A percentile compares a stretch with the other conserved stretches of the same genome.
These are phyloP conservation scores for Boletus sp. DNA, from an alignment of 768 basidiomycete genomes.

Conservation along the genomic window DNA sequence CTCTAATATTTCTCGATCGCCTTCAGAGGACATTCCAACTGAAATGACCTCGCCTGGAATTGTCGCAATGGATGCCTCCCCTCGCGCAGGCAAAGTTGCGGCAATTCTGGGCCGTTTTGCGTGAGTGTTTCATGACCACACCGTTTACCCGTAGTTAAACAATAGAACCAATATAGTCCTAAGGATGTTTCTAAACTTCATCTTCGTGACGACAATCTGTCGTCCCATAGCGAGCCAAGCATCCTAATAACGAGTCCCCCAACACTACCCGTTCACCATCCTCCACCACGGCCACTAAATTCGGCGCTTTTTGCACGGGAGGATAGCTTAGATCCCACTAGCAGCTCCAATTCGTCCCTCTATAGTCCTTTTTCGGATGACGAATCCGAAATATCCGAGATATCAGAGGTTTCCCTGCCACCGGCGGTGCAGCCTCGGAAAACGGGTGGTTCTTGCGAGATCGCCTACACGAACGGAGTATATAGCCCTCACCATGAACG, in stretches of 20 bases:
- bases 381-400: constrained; percentile 28
- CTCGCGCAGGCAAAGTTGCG: constrained; percentile 31
- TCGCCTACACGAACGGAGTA: not conserved
- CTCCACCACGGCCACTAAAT: constrained; percentile 12
- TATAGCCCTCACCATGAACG: constrained; percentile 3
- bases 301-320: constrained; percentile 19
- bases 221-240: constrained; percentile 22
- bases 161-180: constrained; percentile 1
- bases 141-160: not conserved
- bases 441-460: constrained; percentile 3
- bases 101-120: constrained; percentile 36
- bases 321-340: constrained; percentile 19
- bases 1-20: constrained; percentile 3
- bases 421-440: constrained; percentile 7
- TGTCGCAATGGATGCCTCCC: not conserved
- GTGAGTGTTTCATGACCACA: constrained; percentile 8
- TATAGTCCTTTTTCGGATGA: constrained; percentile 32
- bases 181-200: constrained; percentile 22
- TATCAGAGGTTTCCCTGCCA: constrained; percentile 14
- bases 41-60: not conserved
- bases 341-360: constrained; percentile 20
- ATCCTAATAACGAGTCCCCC: constrained; percentile 26
- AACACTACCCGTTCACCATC: constrained; percentile 15
- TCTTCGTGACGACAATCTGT: constrained; percentile 13
- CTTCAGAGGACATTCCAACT: not conserved